These are phyloP conservation scores for Botrytis deweyae DNA, from an alignment of 2,329 filamentous ascomycete species.

Conservation along the genomic window DNA sequence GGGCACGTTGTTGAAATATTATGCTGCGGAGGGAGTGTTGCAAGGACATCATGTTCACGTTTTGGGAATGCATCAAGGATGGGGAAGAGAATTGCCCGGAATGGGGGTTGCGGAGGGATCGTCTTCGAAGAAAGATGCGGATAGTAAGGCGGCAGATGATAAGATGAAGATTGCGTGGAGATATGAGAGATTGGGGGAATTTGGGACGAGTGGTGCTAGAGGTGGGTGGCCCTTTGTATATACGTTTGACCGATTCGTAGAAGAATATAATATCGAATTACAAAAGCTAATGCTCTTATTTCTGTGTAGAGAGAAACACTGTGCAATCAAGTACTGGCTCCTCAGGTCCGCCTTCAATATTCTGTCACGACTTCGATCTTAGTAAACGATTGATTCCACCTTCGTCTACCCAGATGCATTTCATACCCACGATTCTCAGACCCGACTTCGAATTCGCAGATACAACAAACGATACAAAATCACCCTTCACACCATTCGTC, in stretches of 20 bases:
- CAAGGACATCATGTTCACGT: conserved; percentile 90
- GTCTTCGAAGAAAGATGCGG: conserved; percentile 44
- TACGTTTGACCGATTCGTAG: conserved; percentile 48
- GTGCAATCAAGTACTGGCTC: conserved; percentile 24
- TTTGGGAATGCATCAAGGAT: conserved; percentile 74
- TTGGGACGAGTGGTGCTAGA: conserved; percentile 52
- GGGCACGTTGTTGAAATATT: conserved; percentile 80
- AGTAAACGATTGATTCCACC: conserved; percentile 62
- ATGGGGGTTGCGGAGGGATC: conserved; percentile 49
- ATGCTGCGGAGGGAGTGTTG: conserved; percentile 86
- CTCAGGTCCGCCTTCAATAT: conserved; percentile 41
- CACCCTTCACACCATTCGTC: conserved; percentile 65
- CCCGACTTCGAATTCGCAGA: conserved; percentile 35
- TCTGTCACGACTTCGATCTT: conserved; percentile 74
- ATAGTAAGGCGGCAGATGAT: conserved; percentile 51
- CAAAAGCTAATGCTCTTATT: conserved; percentile 21
- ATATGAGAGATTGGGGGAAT: conserved; percentile 81
- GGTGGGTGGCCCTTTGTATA: conserved; percentile 47
- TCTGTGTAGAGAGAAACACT: conserved; percentile 30
- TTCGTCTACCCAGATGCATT: conserved; percentile 51
- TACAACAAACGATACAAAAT: conserved; percentile 40
- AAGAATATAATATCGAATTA: conserved; percentile 24
- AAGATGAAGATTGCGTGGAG: conserved; percentile 99
- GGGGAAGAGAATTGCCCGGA: conserved; percentile 82
- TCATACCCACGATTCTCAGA: conserved; percentile 46